Evolutionary conservation across 495 filamentous ascomycete genomes (phyloP).

Genomic region (Penicillium crystallinum): DNA sequence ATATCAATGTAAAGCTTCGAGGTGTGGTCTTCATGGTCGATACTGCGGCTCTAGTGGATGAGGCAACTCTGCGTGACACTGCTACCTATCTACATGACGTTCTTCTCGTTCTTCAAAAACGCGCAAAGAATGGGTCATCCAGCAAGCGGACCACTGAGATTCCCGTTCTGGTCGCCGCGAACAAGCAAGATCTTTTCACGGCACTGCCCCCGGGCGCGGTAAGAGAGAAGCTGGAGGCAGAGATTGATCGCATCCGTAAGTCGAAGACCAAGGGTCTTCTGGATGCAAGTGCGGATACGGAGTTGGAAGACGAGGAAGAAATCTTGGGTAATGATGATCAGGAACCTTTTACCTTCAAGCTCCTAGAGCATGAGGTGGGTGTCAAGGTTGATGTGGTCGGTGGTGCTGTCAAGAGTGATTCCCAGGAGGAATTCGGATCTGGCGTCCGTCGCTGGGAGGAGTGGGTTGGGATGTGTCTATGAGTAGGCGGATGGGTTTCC

Average conservation of each 20-base stretch:
- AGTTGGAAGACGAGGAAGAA: slow-evolving; percentile 68
- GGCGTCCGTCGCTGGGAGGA: slow-evolving; percentile 78
- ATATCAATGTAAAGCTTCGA: slow-evolving; percentile 52
- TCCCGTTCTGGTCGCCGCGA: slow-evolving; percentile 78
- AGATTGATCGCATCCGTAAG: slow-evolving; percentile 73
- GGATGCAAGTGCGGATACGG: slow-evolving; percentile 54
- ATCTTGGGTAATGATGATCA: slow-evolving; percentile 73
- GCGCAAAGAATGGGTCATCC: slow-evolving; percentile 49
- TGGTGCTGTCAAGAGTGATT: slow-evolving; percentile 68
- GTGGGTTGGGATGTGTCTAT: slow-evolving; percentile 69
- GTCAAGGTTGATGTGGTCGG: slow-evolving; percentile 72
- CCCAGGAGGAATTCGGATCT: slow-evolving; percentile 47
- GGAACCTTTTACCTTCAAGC: slow-evolving; percentile 69
- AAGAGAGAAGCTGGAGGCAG: slow-evolving; percentile 67
- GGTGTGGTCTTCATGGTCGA: slow-evolving; percentile 89
- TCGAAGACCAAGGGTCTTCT: slow-evolving; percentile 75
- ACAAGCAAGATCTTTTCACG: slow-evolving; percentile 94
- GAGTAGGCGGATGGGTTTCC: slow-evolving; percentile 9
- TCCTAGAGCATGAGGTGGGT: slow-evolving; percentile 74
- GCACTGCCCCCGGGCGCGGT: slow-evolving; percentile 79
- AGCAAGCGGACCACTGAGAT: slow-evolving; percentile 57
- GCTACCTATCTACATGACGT: slow-evolving; percentile 84
- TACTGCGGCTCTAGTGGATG: slow-evolving; percentile 64
- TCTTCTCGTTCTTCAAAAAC: slow-evolving; percentile 73
- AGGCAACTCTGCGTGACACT: slow-evolving; percentile 51